Conservation (phyloP, 1,284 basidiomycete species). For the Puccinia novopanici region DNA sequence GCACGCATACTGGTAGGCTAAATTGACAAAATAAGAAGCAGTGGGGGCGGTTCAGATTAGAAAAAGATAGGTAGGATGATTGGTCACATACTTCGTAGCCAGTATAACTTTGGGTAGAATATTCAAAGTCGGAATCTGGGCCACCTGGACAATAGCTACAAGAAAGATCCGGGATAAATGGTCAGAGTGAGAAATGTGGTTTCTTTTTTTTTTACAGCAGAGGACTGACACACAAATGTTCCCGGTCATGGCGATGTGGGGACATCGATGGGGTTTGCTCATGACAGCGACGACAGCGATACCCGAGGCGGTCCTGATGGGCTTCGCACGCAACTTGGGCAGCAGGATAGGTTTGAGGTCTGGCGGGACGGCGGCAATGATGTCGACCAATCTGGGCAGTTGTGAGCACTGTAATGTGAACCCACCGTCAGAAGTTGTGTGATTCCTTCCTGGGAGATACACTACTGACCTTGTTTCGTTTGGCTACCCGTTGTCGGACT, state of each 20-base stretch:
- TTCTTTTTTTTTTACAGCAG: too few relatives aligned
- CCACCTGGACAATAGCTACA: conserved; percentile 95
- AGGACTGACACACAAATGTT: conserved; percentile 89
- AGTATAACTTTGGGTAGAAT: conserved; percentile 91
- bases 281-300: conserved; percentile 99
- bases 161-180: background rate
- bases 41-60: background rate
- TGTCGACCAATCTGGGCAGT: conserved; percentile 88
- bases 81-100: conserved; percentile 71
- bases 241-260: conserved; percentile 99
- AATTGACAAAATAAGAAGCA: background rate
- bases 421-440: too few relatives aligned
- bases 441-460: too few relatives aligned
- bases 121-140: conserved; percentile 99
- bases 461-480: conserved; percentile 75
- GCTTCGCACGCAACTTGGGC: conserved; percentile 88
- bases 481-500: conserved; percentile 82
- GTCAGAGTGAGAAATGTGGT: background rate
- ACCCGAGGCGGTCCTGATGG: conserved; percentile 95
- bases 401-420: conserved; percentile 24
- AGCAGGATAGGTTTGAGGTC: conserved; percentile 89
- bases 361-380: conserved; percentile 96
- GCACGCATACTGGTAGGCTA: conserved; percentile 96
- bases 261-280: conserved; percentile 99
- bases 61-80: too few relatives aligned